phyloP scores from a whole-genome alignment of 805 yeast species.

The Wickerhamomyces subpelliculosus region DNA sequence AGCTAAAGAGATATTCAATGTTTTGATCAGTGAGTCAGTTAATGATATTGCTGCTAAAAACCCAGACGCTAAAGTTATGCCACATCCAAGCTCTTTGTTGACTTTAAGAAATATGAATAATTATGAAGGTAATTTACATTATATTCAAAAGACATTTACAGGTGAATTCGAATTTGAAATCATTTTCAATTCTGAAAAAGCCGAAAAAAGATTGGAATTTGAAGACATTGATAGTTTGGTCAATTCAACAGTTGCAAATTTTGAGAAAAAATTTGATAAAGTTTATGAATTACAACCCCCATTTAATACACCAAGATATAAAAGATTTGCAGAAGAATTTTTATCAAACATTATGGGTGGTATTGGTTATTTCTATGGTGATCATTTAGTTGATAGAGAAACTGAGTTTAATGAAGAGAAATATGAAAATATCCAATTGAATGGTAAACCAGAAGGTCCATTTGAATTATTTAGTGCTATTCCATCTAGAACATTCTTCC shows the following conservation, averaged over 20 bases:
- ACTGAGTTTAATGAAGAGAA: slow-evolving; percentile 64
- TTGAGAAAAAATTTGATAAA: slow-evolving; percentile 46
- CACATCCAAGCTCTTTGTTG: slow-evolving; percentile 37
- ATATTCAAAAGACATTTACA: slow-evolving; percentile 66
- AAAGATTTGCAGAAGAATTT: slow-evolving; percentile 65
- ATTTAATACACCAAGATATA: slow-evolving; percentile 36
- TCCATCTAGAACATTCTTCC: slow-evolving; percentile 91
- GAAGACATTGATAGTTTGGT: slow-evolving; percentile 19
- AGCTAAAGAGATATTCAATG: slow-evolving; percentile 68
- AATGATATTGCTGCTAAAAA: slow-evolving; percentile 29
- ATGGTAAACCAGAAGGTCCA: slow-evolving; percentile 69
- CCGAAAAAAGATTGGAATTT: slow-evolving; percentile 33
- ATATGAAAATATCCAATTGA: slow-evolving; percentile 41
- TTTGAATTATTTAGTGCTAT: slow-evolving; percentile 70
- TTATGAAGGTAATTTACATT: slow-evolving; percentile 72
- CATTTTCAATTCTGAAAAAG: slow-evolving; percentile 41
- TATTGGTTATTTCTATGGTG: slow-evolving; percentile 81
- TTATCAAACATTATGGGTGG: slow-evolving; percentile 87
- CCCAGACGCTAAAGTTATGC: slow-evolving; percentile 18
- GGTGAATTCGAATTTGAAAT: slow-evolving; percentile 76
- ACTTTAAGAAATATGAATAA: slow-evolving; percentile 50
- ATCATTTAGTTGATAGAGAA: slow-evolving; percentile 69
- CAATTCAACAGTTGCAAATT: slow-evolving; percentile 18
- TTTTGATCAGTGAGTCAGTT: slow-evolving; percentile 66
- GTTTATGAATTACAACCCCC: slow-evolving; percentile 50